Evolutionary conservation across 352 stramenopile species (phyloP).

Genomic region (Phytophthora uliginosa): DNA sequence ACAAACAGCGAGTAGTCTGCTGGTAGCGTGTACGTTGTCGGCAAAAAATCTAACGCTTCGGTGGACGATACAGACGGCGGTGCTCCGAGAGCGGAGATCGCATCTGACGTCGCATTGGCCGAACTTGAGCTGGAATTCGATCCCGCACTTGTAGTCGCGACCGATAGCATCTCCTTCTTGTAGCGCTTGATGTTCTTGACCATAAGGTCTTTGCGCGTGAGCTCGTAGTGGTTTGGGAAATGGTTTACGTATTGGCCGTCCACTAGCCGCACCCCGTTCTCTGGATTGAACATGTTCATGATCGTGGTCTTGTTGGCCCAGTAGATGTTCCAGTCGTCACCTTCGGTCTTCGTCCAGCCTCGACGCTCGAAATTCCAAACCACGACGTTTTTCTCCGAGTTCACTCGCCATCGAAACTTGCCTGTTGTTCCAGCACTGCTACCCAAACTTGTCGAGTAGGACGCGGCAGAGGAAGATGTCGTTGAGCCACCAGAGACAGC

Average conservation of each 20-base stretch:
- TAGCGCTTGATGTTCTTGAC: constrained; percentile 96
- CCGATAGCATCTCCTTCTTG: constrained; percentile 65
- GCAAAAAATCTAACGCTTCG: constrained; percentile 83
- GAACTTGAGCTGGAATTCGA: constrained; percentile 1
- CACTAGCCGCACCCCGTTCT: constrained; percentile 71
- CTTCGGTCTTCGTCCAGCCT: constrained; percentile 85
- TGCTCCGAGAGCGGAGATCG: background rate
- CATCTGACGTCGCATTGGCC: background rate
- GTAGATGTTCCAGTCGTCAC: constrained; percentile 95
- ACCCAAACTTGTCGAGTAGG: constrained; percentile 1
- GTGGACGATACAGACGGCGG: background rate
- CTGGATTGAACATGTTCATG: constrained; percentile 92
- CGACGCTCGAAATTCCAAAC: constrained; percentile 88
- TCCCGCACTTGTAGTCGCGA: background rate
- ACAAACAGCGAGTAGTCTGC: constrained; percentile 96
- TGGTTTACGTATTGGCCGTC: constrained; percentile 87
- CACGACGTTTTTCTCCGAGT: constrained; percentile 85
- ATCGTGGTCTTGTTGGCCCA: constrained; percentile 93
- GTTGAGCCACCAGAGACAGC: constrained; percentile 7
- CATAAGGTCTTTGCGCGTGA: constrained; percentile 95
- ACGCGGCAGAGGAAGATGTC: constrained; percentile 5
- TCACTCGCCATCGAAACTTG: constrained; percentile 75
- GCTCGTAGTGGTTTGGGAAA: constrained; percentile 94
- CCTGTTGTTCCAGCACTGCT: constrained; percentile 1
- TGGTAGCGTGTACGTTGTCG: constrained; percentile 94